Evolutionary conservation across 768 basidiomycete genomes (phyloP).

Genomic region (Krasilnikovozyma curviuscula): DNA sequence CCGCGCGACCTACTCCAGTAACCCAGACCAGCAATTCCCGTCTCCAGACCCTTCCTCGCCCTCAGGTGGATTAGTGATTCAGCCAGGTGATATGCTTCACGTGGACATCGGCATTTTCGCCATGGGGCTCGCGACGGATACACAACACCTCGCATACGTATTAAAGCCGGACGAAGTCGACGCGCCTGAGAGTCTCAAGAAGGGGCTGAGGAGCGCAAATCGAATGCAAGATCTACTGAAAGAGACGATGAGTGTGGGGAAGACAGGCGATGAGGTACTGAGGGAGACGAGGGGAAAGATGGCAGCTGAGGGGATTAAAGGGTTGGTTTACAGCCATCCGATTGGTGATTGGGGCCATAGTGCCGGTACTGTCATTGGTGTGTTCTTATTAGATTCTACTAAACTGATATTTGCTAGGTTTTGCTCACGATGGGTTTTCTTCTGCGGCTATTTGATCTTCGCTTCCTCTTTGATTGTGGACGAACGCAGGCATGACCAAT

Average conservation of each 20-base stretch:
- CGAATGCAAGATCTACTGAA: slow-evolving; percentile 37
- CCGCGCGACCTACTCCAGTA: neutral
- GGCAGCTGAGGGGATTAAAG: slow-evolving; percentile 32
- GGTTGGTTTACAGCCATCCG: slow-evolving; percentile 34
- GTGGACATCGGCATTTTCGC: slow-evolving; percentile 40
- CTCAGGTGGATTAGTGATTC: too few species aligned
- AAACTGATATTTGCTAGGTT: slow-evolving; percentile 4
- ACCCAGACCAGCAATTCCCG: slow-evolving; percentile 25
- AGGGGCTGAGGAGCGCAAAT: slow-evolving; percentile 34
- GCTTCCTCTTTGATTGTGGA: too few species aligned
- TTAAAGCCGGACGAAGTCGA: slow-evolving; percentile 32
- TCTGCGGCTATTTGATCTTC: neutral
- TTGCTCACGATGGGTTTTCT: neutral
- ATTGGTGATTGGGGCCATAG: slow-evolving; percentile 41
- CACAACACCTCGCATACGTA: slow-evolving; percentile 40
- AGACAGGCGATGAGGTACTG: slow-evolving; percentile 35
- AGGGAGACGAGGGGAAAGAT: slow-evolving; percentile 31
- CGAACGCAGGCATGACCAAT: slow-evolving; percentile 34
- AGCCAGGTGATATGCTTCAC: slow-evolving; percentile 36
- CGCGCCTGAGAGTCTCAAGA: slow-evolving; percentile 31
- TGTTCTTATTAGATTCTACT: too few species aligned
- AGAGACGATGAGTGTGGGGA: slow-evolving; percentile 31
- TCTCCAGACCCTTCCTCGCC: slow-evolving; percentile 30
- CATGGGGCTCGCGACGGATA: slow-evolving; percentile 39
- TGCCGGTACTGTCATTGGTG: slow-evolving; percentile 36